Base-by-base conservation (phyloP, 1,284 basidiomycete genomes). In the Coniferiporia weirii region DNA sequence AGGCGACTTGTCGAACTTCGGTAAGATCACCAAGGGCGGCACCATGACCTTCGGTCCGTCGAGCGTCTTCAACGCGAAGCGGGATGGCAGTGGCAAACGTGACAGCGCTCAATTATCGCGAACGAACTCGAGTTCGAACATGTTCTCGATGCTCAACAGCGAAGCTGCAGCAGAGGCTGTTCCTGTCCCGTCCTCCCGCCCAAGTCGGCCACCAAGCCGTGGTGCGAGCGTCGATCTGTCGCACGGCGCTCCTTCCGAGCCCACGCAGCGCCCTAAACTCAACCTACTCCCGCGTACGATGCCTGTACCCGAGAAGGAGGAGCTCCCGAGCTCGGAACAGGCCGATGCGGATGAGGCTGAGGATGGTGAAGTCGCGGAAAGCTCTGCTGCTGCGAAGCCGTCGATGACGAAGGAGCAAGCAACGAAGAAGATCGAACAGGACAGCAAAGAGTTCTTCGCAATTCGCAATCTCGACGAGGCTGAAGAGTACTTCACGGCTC, bases 1-100 rank as follows among this genome's bases (percentile, higher is more conserved):
- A 61, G 91, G 92, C 32, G 93, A 95, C 70, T 79, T 96, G 55
- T 89, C 90, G 36, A 83, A 89, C 68, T 91, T 98, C 71, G 90
- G 95, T 67, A 90, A 95, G 75, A 88, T 94, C 69, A 83, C 72
- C 71, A 91, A 89, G 70, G 71, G 75, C 15, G 68, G 69, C 36
- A 64, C 71, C 13, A 82, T 86, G 72, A 84, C 83, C 0, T 89
- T 92, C 66, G 89, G 87, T 5, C 93, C 93, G 0, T 82, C 84
- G 63, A 89, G 87, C 61, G 85, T 95, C 43, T 93, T 93, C 69
- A 77, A 79, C 50, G 77, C 76, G 63, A 89, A 88, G 77, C 89
- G 87, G 71, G 83, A 83, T 17, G 70, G 69, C 56, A 67, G 3
- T 5, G 27, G 66, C 62, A 89, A 89, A 72, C 75, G 79, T 34